Base-by-base conservation (phyloP, 2,329 filamentous ascomycete species). In the Ophidiomyces ophidiicola region DNA sequence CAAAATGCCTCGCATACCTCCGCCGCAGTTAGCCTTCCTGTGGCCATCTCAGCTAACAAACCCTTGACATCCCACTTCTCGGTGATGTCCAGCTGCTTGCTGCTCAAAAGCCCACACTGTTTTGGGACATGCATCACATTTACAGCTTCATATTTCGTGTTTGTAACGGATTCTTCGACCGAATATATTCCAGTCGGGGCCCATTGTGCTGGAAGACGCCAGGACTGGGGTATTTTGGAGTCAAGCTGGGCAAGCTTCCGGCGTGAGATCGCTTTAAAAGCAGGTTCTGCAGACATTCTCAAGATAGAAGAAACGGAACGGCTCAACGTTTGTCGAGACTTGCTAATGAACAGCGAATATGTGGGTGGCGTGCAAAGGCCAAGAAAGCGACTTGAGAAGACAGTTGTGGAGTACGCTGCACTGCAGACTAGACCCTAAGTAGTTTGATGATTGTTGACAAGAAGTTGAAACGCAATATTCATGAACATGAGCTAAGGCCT, bases 1-100 rank as follows among this genome's bases (percentile, higher is more conserved):
- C 68, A 71, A 50, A 72, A 80, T 0, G 72, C 74, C 10, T 53
- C 58, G 1, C 64, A 59, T 1, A 76, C 71, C 11, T 71, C 63
- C 0, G 61, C 53, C 0, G 62, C 57, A 6, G 53, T 62, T 32
- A 65, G 49, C 12, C 50, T 52, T 2, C 58, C 54, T 1, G 45
- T 40, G 1, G 50, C 44, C 8, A 69, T 58, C 8, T 57, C 54
- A 1, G 40, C 37, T 4, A 66, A 45, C 4, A 69, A 49, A 1
- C 53, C 55, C 2, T 54, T 50, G 1, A 64, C 54, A 52, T 73
- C 67, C 45, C 68, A 69, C 0, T 61, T 49, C 46, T 76, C 71
- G 0, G 74, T 78, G 34, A 78, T 74, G 0, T 58, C 53, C 14
- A 76, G 51, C 44, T 78, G 72, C 4, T 61, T 51, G 0, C 53